Percentiles rank a stretch among this genome's conserved stretches.
Evolutionary conservation across 805 yeast genomes (phyloP).

Genomic region (Saccharomycopsis microspora): DNA sequence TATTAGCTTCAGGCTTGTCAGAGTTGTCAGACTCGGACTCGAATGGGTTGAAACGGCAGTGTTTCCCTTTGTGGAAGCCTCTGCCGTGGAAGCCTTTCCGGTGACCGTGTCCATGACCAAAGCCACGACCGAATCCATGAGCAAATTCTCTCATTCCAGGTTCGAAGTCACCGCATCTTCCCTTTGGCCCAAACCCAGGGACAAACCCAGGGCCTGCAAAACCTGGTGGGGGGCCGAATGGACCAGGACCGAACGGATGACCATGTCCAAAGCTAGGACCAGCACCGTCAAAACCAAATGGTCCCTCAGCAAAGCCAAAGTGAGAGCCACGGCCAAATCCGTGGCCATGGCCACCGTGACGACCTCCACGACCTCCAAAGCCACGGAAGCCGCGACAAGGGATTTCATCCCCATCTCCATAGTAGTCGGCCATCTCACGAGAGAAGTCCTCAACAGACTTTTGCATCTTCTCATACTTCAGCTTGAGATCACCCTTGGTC

Average conservation of each 20-base stretch:
- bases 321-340: neutral
- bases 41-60: neutral
- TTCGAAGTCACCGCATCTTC: too few species aligned
- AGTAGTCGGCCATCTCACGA: neutral
- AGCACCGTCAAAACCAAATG: neutral
- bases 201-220: neutral
- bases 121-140: too few species aligned
- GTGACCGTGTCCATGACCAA: too few species aligned
- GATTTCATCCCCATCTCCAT: neutral
- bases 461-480: neutral
- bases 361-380: neutral
- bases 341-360: neutral
- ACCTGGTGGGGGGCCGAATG: neutral
- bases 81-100: too few species aligned
- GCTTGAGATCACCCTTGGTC: conserved; percentile 6
- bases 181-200: too few species aligned
- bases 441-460: neutral
- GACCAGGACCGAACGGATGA: neutral
- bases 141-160: too few species aligned
- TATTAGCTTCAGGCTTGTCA: neutral
- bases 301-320: neutral
- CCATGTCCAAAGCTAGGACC: neutral
- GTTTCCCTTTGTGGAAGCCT: neutral
- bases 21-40: neutral
- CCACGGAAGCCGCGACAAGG: neutral